phyloP scores from a whole-genome alignment of 2,329 filamentous ascomycete species.

The Monilinia fructicola region DNA sequence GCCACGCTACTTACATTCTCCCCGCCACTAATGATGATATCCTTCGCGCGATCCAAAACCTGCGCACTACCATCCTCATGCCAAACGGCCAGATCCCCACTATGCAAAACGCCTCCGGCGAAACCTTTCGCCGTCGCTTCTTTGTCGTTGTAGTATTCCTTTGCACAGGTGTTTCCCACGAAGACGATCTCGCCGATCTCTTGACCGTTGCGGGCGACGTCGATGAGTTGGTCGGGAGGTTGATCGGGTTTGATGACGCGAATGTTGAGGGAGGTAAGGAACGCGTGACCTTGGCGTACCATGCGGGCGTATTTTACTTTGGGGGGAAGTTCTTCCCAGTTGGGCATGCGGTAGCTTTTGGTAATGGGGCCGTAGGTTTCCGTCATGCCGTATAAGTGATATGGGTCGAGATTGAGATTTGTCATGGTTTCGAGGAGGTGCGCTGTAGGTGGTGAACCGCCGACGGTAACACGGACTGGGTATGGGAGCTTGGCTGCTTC shows the following conservation, averaged over 20 bases:
- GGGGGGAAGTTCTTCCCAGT: slow-evolving; percentile 72
- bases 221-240: slow-evolving; percentile 62
- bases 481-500: slow-evolving; percentile 69
- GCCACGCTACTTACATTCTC: slow-evolving; percentile 97
- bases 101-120: slow-evolving; percentile 81
- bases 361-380: slow-evolving; percentile 96
- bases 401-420: slow-evolving; percentile 76
- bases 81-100: slow-evolving; percentile 90
- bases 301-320: slow-evolving; percentile 84
- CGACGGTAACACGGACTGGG: slow-evolving; percentile 84
- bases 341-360: slow-evolving; percentile 83
- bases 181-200: slow-evolving; percentile 87
- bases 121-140: slow-evolving; percentile 86
- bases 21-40: slow-evolving; percentile 96
- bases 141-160: slow-evolving; percentile 87
- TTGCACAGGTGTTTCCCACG: slow-evolving; percentile 84
- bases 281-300: slow-evolving; percentile 92
- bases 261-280: slow-evolving; percentile 76
- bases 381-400: slow-evolving; percentile 87
- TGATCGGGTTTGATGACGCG: slow-evolving; percentile 80
- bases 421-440: slow-evolving; percentile 91
- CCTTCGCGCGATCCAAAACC: slow-evolving; percentile 91
- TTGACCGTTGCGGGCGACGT: slow-evolving; percentile 68
- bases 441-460: slow-evolving; percentile 84
- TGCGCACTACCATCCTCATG: slow-evolving; percentile 87